Conservation (phyloP, 768 basidiomycete species). For the Pisolithus marmoratus region DNA sequence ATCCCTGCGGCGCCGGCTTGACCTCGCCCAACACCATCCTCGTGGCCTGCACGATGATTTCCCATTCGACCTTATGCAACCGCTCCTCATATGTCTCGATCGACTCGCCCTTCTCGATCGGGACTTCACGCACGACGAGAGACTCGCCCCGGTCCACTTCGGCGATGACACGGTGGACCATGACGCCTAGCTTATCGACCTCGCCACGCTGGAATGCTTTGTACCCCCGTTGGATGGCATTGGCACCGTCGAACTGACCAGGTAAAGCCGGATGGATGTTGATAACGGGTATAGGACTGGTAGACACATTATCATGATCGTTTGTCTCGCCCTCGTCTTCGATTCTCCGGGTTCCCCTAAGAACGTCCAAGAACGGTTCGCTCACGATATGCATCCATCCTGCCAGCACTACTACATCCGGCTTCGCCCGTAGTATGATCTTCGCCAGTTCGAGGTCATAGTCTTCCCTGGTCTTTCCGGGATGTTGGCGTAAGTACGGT, state of each 20-base stretch:
- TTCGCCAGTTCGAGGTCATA: constrained; percentile 82
- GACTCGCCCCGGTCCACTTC: constrained; percentile 94
- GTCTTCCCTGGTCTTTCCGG: constrained; percentile 69
- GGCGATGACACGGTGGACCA: constrained; percentile 91
- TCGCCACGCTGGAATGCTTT: constrained; percentile 84
- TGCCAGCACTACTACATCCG: constrained; percentile 87
- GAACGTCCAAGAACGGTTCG: constrained; percentile 68
- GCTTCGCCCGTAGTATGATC: constrained; percentile 53
- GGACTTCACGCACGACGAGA: constrained; percentile 72
- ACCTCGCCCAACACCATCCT: constrained; percentile 59
- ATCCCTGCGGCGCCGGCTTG: constrained; percentile 27
- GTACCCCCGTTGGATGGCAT: constrained; percentile 84
- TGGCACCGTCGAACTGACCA: constrained; percentile 93
- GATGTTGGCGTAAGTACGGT: constrained; percentile 70
- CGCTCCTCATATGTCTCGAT: constrained; percentile 68
- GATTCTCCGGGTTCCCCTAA: constrained; percentile 34
- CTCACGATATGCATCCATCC: constrained; percentile 99
- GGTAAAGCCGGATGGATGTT: constrained; percentile 96
- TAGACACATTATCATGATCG: constrained; percentile 27
- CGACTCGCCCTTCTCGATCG: constrained; percentile 65
- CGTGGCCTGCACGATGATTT: constrained; percentile 85
- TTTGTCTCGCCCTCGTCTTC: constrained; percentile 17
- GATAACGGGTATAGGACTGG: constrained; percentile 68
- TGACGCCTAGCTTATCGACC: constrained; percentile 72
- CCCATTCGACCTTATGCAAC: constrained; percentile 82